These are phyloP conservation scores for Backusella macrospora DNA, from an alignment of 192 early-diverging fungal genomes.

Conservation along the genomic window DNA sequence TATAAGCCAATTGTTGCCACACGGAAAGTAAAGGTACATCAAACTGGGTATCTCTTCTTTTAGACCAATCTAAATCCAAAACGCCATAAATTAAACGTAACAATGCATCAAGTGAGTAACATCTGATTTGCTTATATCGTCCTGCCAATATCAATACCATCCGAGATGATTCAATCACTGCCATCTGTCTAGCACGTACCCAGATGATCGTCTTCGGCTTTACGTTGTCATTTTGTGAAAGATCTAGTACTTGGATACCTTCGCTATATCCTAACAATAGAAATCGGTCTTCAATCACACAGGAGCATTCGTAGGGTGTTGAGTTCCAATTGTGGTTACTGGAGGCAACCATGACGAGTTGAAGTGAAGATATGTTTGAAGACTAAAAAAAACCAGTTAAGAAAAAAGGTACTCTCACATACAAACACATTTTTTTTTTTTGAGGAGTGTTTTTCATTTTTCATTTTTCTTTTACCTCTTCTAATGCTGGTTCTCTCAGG, in stretches of 20 bases:
- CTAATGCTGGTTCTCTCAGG: not conserved
- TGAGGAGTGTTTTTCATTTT: not conserved
- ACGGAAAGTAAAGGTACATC: slow-evolving; percentile 2
- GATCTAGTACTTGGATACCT: slow-evolving; percentile 32
- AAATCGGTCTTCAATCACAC: slow-evolving; percentile 37
- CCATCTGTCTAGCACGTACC: slow-evolving; percentile 25
- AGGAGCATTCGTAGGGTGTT: slow-evolving; percentile 26
- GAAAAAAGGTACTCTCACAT: not conserved
- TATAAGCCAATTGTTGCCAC: slow-evolving; percentile 19
- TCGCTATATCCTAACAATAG: slow-evolving; percentile 31
- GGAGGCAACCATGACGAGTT: slow-evolving; percentile 8
- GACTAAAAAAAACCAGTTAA: not conserved
- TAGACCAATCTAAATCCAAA: slow-evolving; percentile 23
- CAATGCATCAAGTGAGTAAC: slow-evolving; percentile 34
- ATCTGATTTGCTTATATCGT: slow-evolving; percentile 34
- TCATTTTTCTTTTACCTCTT: not conserved
- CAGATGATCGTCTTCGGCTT: slow-evolving; percentile 27
- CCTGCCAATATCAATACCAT: slow-evolving; percentile 27
- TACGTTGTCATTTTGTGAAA: not conserved
- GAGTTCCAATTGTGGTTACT: not conserved
- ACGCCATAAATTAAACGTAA: slow-evolving; percentile 24
- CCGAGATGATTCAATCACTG: slow-evolving; percentile 23
- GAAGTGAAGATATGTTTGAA: slow-evolving; percentile 3
- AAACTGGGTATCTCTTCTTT: not conserved
- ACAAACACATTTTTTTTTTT: not conserved